Evolutionary conservation across 2,329 filamentous ascomycete species (phyloP).

Genomic region (Neonectria sp.): DNA sequence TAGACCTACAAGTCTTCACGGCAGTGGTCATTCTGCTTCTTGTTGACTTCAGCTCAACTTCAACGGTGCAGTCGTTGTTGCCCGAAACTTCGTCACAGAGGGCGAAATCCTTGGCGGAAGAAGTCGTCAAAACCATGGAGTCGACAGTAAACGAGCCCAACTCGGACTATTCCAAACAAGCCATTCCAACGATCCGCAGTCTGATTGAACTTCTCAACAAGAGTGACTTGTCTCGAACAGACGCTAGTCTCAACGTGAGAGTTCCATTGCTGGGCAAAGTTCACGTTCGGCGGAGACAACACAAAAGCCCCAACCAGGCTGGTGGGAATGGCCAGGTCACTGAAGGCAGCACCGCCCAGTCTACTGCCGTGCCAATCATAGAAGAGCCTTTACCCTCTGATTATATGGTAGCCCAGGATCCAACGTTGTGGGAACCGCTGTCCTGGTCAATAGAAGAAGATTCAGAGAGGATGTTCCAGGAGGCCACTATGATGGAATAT

Average conservation of each 20-base stretch:
- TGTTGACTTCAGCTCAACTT: neutral
- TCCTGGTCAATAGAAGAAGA: slow-evolving; percentile 10
- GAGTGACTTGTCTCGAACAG: neutral
- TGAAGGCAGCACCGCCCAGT: neutral
- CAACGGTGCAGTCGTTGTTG: neutral
- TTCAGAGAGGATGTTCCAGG: slow-evolving; percentile 1
- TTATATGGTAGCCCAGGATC: neutral
- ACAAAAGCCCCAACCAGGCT: neutral
- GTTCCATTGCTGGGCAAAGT: slow-evolving; percentile 6
- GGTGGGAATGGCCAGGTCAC: neutral
- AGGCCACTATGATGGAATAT: slow-evolving; percentile 6
- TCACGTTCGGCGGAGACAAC: slow-evolving; percentile 2
- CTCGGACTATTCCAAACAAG: slow-evolving; percentile 1
- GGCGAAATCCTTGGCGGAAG: slow-evolving; percentile 1
- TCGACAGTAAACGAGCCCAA: neutral
- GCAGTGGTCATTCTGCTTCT: neutral
- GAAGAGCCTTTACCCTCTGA: neutral
- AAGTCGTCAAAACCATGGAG: neutral
- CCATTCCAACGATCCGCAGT: slow-evolving; percentile 2
- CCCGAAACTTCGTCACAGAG: neutral
- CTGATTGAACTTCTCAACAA: neutral
- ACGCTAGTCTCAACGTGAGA: neutral
- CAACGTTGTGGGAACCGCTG: slow-evolving; percentile 1
- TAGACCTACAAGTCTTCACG: slow-evolving; percentile 5
- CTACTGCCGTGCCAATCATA: neutral